Evolutionary conservation across 371 early-diverging fungal genomes (phyloP).

Genomic region (Chytridium lagenaria): DNA sequence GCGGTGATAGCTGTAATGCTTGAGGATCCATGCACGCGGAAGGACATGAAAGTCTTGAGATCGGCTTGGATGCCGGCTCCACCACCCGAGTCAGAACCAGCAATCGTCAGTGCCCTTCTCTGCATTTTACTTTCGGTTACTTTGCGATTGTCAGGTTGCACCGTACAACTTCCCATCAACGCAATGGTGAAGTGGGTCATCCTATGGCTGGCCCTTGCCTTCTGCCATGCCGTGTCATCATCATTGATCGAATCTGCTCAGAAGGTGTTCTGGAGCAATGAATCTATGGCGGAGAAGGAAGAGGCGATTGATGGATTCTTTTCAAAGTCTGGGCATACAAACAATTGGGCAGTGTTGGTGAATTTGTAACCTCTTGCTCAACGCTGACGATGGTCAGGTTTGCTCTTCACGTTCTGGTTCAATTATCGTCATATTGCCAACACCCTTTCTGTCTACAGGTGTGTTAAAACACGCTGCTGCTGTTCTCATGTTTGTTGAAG

Average conservation of each 20-base stretch:
- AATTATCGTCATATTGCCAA: constrained; percentile 90
- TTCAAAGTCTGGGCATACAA: constrained; percentile 64
- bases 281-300: constrained; percentile 8
- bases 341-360: constrained; percentile 97
- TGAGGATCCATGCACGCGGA: constrained; percentile 74
- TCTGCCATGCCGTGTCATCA: neutral
- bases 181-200: neutral
- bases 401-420: constrained; percentile 98
- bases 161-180: too few species aligned
- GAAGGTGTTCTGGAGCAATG: neutral
- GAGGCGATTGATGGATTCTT: constrained; percentile 52
- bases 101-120: constrained; percentile 49
- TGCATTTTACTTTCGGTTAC: neutral
- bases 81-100: constrained; percentile 59
- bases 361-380: constrained; percentile 11
- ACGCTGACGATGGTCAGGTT: constrained; percentile 63
- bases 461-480: constrained; percentile 78
- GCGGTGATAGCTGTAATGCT: constrained; percentile 81
- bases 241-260: neutral
- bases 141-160: too few species aligned
- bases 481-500: constrained; percentile 76
- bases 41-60: constrained; percentile 81
- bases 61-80: constrained; percentile 82
- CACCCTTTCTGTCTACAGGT: constrained; percentile 92
- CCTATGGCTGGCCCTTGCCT: neutral